These are phyloP conservation scores for Ceratocystis ficicola DNA, from an alignment of 2,329 filamentous ascomycete species.

Conservation along the genomic window DNA sequence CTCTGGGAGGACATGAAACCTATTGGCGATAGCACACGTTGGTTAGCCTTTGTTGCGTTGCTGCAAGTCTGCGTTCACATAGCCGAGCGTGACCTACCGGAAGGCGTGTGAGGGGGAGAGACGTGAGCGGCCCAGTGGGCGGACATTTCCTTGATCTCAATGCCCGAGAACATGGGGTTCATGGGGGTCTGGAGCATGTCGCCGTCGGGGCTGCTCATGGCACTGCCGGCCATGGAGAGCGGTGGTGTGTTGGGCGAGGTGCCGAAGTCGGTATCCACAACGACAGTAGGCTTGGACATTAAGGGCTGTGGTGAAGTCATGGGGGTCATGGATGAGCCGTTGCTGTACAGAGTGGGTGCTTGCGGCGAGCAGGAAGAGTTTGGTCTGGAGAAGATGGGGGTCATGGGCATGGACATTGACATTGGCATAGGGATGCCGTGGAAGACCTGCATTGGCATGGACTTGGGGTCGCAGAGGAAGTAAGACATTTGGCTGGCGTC, in stretches of 20 bases:
- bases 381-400: slow-evolving; percentile 53
- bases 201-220: slow-evolving; percentile 71
- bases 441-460: slow-evolving; percentile 58
- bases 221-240: slow-evolving; percentile 73
- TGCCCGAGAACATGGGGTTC: slow-evolving; percentile 63
- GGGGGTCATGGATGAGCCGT: slow-evolving; percentile 53
- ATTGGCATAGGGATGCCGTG: slow-evolving; percentile 58
- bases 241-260: slow-evolving; percentile 63
- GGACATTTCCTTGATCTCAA: slow-evolving; percentile 44
- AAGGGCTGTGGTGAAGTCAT: slow-evolving; percentile 63
- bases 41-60: not conserved
- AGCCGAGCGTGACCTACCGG: slow-evolving; percentile 48
- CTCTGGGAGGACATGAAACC: slow-evolving; percentile 22
- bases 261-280: slow-evolving; percentile 52
- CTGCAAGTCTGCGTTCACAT: not conserved
- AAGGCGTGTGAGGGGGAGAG: slow-evolving; percentile 76
- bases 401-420: slow-evolving; percentile 59
- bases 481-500: slow-evolving; percentile 62
- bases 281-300: slow-evolving; percentile 60
- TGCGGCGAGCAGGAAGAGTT: slow-evolving; percentile 53
- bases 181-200: slow-evolving; percentile 73
- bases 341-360: slow-evolving; percentile 42
- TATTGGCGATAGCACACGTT: not conserved
- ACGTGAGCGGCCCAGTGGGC: slow-evolving; percentile 65
- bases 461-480: slow-evolving; percentile 66